Evolutionary conservation across 179 eudicot species (phyloP).

Genomic region (Nepenthes alata): DNA sequence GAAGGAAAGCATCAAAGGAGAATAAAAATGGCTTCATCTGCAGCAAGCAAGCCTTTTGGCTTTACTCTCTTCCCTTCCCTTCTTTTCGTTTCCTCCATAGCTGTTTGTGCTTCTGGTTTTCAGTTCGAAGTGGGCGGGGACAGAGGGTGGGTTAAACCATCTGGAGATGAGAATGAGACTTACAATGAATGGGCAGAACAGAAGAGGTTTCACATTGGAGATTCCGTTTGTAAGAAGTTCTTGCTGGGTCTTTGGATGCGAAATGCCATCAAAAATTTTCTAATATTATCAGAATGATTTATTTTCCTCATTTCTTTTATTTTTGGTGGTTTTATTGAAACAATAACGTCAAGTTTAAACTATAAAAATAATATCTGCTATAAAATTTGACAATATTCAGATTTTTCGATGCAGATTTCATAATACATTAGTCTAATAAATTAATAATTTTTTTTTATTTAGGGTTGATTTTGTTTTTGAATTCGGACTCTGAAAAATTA

Average conservation of each 20-base stretch:
- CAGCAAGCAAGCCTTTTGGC: conserved; percentile 14
- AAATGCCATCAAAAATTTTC: too few relatives aligned
- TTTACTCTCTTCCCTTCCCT: conserved; percentile 10
- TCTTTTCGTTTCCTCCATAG: conserved; percentile 12
- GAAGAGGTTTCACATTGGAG: conserved; percentile 58
- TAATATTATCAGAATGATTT: too few relatives aligned
- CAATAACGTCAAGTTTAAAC: too few relatives aligned
- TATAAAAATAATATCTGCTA: too few relatives aligned
- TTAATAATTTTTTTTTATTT: too few relatives aligned
- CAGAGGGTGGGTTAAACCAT: conserved; percentile 40
- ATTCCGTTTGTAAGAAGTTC: conserved; percentile 38
- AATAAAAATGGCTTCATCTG: conserved; percentile 24
- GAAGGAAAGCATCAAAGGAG: neutral
- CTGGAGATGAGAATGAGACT: conserved; percentile 32
- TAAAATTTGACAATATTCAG: too few relatives aligned
- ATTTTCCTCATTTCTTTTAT: too few relatives aligned
- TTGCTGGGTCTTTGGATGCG: neutral
- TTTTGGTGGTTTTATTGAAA: too few relatives aligned
- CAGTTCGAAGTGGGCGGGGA: conserved; percentile 45
- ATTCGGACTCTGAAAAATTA: too few relatives aligned
- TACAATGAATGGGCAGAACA: conserved; percentile 67
- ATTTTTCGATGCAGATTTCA: too few relatives aligned
- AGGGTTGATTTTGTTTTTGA: too few relatives aligned
- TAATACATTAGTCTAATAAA: too few relatives aligned
- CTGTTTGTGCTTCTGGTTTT: conserved; percentile 21